Evolutionary conservation across 176 grass and related monocot species (phyloP), one percentile per base, ranked within the genome.

Genomic region (Carex myosuroides): DNA sequence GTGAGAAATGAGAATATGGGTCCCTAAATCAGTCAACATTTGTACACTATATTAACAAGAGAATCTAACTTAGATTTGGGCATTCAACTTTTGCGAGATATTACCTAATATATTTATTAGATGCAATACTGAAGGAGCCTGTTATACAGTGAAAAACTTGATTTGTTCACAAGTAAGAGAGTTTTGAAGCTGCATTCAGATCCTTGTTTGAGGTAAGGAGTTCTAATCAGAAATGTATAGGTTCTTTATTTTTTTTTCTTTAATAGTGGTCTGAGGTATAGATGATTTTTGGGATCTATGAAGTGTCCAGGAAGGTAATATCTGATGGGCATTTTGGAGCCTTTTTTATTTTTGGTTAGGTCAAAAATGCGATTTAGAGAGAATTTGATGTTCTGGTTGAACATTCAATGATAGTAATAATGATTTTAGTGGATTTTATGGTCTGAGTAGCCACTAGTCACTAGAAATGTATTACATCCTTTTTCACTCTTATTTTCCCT

Each of bases 171-270:
- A 54, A 48, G 61, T 53, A 81, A 64, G 33, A 63, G 10, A 66
- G 80, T 83, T 30, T 83, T 83, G 60, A 24, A 68, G 64, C 13
- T 69, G 60, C 63, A 65, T 22, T 30, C 21, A 52, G 13, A 68
- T 69, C 21, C 64, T 52, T 66, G 60, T 69, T 83, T 55, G 41
- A 30, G 80, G 62, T 44, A 82, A 64, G 12, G 79, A 64, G 41
- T 64, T 81, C 46, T 62, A 82, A 65, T 82, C 26, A 66, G 80
- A 83, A 60, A 83, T 83, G 80, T 83, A 83, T 83, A 83, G 80
- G 60, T 66, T 83, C 24, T 83, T 83, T 48, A 48, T 48, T 29
- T 83, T 81, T 81, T 82, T 83, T 55, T 29, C 60, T 66, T 83
- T 68, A 69, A 83, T 68, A 83, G 80, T 69, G 54, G 57, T 11